Conservation (phyloP, 2,329 filamentous ascomycete genomes). For the Cladosporium cucumerinum region DNA sequence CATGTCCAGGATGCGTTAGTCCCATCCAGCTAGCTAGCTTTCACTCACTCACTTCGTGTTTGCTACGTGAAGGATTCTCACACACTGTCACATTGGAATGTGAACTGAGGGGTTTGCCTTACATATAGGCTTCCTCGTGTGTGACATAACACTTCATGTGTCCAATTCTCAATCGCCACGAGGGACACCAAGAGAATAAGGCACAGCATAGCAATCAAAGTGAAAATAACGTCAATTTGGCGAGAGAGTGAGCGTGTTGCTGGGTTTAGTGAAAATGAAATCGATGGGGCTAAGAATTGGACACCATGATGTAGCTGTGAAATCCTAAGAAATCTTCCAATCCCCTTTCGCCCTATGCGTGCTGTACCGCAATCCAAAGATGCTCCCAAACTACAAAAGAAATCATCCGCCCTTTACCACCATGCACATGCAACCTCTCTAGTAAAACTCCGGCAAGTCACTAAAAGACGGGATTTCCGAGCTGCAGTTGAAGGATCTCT, state of each 20-base stretch:
- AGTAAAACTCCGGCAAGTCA: conserved; percentile 47
- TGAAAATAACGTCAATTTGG: no score
- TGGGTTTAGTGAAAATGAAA: no score
- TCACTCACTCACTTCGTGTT: neutral
- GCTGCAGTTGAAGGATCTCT: conserved; percentile 43
- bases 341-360: neutral
- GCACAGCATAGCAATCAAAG: no score
- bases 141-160: no score
- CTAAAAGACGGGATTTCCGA: conserved; percentile 40
- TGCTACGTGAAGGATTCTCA: neutral
- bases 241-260: no score
- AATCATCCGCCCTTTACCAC: neutral
- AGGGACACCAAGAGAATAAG: no score
- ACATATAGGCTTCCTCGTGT: no score
- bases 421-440: neutral
- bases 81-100: neutral
- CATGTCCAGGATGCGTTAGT: no score
- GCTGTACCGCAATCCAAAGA: neutral
- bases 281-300: neutral
- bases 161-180: no score
- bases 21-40: no score
- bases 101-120: neutral
- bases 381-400: neutral
- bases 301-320: neutral
- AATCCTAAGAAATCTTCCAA: neutral